These are phyloP conservation scores for Schizophyllum amplum DNA, from an alignment of 1,284 basidiomycete species.

Conservation along the genomic window DNA sequence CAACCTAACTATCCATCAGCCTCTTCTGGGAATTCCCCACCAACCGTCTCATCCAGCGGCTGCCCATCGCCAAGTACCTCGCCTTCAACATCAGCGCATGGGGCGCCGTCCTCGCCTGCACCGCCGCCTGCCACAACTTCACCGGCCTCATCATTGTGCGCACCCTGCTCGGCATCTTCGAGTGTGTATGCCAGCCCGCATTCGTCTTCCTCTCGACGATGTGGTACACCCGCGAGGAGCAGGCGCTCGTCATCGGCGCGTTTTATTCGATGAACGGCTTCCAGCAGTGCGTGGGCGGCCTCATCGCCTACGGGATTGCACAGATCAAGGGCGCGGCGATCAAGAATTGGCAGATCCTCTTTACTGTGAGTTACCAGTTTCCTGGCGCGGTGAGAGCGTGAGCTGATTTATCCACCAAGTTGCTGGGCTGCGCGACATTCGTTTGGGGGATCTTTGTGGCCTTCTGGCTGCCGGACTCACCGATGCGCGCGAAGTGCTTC, in stretches of 20 bases:
- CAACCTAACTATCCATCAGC: too few relatives aligned
- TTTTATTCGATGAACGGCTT: conserved; percentile 48
- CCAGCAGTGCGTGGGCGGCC: conserved; percentile 43
- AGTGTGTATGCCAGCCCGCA: conserved; percentile 43
- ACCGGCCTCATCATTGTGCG: conserved; percentile 37
- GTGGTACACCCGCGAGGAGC: conserved; percentile 46
- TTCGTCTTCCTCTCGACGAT: conserved; percentile 37
- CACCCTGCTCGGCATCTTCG: conserved; percentile 40
- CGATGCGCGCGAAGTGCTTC: conserved; percentile 41
- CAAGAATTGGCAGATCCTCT: conserved; percentile 47
- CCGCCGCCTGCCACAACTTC: conserved; percentile 40
- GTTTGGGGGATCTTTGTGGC: conserved; percentile 41
- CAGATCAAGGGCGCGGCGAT: conserved; percentile 32
- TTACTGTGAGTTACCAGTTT: conserved; percentile 25
- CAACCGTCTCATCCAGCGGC: conserved; percentile 37
- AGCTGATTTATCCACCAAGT: conserved; percentile 16
- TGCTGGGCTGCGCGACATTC: conserved; percentile 37
- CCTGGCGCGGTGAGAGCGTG: not conserved
- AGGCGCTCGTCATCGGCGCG: conserved; percentile 39
- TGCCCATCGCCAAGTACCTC: conserved; percentile 41
- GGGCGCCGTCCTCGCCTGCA: conserved; percentile 41
- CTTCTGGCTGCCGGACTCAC: conserved; percentile 44
- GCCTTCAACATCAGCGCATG: conserved; percentile 38
- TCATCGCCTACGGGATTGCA: conserved; percentile 42
- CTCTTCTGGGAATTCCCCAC: conserved; percentile 43